Evolutionary conservation across 441 rosid species (phyloP).

Genomic region (Hura crepitans): DNA sequence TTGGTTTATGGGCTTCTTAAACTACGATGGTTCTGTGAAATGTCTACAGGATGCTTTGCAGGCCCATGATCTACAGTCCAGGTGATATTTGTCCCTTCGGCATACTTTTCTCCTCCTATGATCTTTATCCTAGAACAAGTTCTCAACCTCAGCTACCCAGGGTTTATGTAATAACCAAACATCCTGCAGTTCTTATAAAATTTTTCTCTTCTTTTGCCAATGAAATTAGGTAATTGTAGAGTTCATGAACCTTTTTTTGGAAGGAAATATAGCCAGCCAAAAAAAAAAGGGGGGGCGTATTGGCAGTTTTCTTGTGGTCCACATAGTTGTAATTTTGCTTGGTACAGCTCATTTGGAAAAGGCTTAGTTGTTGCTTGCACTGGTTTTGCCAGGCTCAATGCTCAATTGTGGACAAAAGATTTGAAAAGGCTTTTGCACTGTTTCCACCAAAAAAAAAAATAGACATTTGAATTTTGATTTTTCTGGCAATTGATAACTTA

Average conservation of each 20-base stretch:
- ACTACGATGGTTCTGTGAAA: slow-evolving; percentile 61
- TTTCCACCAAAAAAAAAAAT: too few relatives aligned
- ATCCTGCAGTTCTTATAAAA: slow-evolving; percentile 20
- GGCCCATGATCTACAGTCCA: slow-evolving; percentile 35
- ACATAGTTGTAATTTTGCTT: slow-evolving; percentile 22
- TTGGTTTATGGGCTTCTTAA: slow-evolving; percentile 93
- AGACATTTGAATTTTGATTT: too few relatives aligned
- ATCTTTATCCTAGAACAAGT: slow-evolving; percentile 14
- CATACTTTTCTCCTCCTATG: background rate
- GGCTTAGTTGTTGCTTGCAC: background rate
- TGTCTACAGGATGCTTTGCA: slow-evolving; percentile 48
- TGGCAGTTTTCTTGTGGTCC: slow-evolving; percentile 1
- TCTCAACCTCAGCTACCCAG: slow-evolving; percentile 9
- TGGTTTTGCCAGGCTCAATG: too few relatives aligned
- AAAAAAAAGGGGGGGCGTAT: slow-evolving; percentile 1
- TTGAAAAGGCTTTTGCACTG: too few relatives aligned
- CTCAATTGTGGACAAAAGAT: too few relatives aligned
- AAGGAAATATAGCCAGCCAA: slow-evolving; percentile 6
- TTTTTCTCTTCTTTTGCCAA: slow-evolving; percentile 16
- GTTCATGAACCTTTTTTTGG: slow-evolving; percentile 21
- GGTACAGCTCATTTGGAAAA: slow-evolving; percentile 18
- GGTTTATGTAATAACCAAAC: slow-evolving; percentile 2
- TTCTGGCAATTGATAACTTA: too few relatives aligned
- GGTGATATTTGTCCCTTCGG: slow-evolving; percentile 27
- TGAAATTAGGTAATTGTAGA: slow-evolving; percentile 29